phyloP scores from a whole-genome alignment of 2,329 filamentous ascomycete genomes.

The Kalaharituber pfeilii region DNA sequence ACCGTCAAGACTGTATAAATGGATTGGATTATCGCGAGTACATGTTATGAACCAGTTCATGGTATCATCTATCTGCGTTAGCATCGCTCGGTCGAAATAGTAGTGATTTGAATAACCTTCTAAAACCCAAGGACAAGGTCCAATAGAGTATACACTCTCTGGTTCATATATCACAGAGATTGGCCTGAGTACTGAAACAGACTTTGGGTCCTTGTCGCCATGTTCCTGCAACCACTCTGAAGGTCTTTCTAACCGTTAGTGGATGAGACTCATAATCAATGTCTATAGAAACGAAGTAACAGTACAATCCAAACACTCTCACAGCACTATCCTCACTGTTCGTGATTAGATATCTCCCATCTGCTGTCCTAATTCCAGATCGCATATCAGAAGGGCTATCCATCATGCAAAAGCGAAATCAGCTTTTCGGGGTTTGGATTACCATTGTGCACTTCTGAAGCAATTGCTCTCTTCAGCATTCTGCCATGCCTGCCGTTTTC shows the following conservation, averaged over 20 bases:
- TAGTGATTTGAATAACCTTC: background rate
- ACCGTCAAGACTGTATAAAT: slow-evolving; percentile 32
- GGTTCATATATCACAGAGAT: background rate
- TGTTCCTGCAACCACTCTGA: background rate
- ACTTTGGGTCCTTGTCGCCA: background rate
- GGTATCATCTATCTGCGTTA: background rate
- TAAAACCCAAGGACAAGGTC: background rate
- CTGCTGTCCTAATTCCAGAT: background rate
- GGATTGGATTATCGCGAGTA: slow-evolving; percentile 30
- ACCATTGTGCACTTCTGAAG: slow-evolving; percentile 27
- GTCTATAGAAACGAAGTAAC: too few species aligned
- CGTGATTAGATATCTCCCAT: background rate
- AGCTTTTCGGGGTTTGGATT: background rate
- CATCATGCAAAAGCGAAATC: too few species aligned
- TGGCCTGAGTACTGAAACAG: slow-evolving; percentile 22
- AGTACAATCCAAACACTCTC: background rate
- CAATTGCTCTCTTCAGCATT: slow-evolving; percentile 22
- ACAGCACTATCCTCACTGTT: background rate
- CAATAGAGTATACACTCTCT: background rate
- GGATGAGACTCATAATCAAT: too few species aligned
- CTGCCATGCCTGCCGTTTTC: background rate
- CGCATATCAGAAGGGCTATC: background rate
- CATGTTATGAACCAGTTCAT: background rate
- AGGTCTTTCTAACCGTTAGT: too few species aligned
- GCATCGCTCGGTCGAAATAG: background rate